Percentiles rank a stretch among this genome's conserved stretches.
Evolutionary conservation across 2,329 filamentous ascomycete species (phyloP).

Genomic region (Xylariaceae sp.): DNA sequence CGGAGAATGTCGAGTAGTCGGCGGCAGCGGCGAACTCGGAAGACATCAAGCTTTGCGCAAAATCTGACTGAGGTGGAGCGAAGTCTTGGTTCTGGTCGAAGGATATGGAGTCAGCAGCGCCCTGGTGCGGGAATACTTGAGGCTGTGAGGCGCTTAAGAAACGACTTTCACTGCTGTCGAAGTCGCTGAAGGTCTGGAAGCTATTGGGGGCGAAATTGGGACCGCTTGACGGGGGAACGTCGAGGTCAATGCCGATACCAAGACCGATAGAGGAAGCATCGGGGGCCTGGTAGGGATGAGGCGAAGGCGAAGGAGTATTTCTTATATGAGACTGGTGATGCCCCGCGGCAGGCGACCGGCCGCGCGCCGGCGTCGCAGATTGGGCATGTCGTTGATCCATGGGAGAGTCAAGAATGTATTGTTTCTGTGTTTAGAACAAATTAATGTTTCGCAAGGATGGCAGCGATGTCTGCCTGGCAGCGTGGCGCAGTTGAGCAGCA

Average conservation of each 20-base stretch:
- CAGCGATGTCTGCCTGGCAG: conserved; percentile 29
- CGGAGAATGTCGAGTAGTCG: conserved; percentile 62
- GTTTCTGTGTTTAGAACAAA: conserved; percentile 34
- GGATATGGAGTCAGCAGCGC: conserved; percentile 33
- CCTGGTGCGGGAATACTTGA: conserved; percentile 42
- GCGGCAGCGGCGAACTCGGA: conserved; percentile 44
- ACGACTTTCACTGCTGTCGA: conserved; percentile 37
- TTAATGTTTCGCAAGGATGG: conserved; percentile 28
- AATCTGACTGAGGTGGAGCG: conserved; percentile 40
- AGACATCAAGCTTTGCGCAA: conserved; percentile 42
- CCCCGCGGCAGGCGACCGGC: conserved; percentile 57
- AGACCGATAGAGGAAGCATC: conserved; percentile 44
- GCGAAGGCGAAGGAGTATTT: conserved; percentile 59
- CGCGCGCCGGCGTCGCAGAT: conserved; percentile 36
- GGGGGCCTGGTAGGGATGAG: conserved; percentile 50
- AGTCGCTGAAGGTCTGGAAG: conserved; percentile 44
- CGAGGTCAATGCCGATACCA: conserved; percentile 56
- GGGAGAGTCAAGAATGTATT: conserved; percentile 26
- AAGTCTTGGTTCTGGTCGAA: conserved; percentile 32
- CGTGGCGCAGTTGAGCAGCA: conserved; percentile 28
- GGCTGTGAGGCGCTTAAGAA: conserved; percentile 47
- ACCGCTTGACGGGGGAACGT: conserved; percentile 44
- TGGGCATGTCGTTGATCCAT: conserved; percentile 47
- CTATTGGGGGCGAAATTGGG: conserved; percentile 37
- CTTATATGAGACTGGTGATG: conserved; percentile 61